These are phyloP conservation scores for Paecilomyces variotii DNA, from an alignment of 2,329 filamentous ascomycete genomes.

Conservation along the genomic window DNA sequence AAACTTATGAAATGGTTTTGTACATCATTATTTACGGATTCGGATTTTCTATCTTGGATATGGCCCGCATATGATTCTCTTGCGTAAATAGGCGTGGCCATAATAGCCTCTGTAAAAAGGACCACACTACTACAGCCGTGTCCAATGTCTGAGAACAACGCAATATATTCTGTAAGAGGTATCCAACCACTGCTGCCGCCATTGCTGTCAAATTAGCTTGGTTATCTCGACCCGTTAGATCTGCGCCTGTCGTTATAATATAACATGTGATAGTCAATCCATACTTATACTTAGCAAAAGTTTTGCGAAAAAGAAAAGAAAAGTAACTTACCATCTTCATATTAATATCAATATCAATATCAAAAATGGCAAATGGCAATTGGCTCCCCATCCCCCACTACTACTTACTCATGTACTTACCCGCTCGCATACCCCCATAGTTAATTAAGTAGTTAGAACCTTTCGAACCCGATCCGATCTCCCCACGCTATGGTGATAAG, in stretches of 20 bases:
- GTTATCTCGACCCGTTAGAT: constrained; percentile 40
- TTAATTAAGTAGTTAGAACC: constrained; percentile 5
- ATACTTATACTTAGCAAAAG: too few relatives aligned
- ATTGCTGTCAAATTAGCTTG: constrained; percentile 41
- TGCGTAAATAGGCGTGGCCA: background rate
- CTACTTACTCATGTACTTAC: constrained; percentile 37
- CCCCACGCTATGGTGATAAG: background rate
- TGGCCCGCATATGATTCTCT: background rate
- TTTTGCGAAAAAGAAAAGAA: too few relatives aligned
- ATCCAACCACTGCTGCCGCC: constrained; percentile 36
- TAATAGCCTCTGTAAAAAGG: background rate
- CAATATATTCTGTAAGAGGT: constrained; percentile 33
- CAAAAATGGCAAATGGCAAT: constrained; percentile 33
- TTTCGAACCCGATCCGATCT: constrained; percentile 16
- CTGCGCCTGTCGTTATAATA: constrained; percentile 41
- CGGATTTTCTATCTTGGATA: background rate
- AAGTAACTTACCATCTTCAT: constrained; percentile 41
- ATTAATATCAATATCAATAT: constrained; percentile 36
- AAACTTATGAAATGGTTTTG: background rate
- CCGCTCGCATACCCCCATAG: constrained; percentile 30
- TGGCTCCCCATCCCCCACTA: constrained; percentile 22
- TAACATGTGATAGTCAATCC: constrained; percentile 7
- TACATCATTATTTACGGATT: background rate
- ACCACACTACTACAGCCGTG: background rate
- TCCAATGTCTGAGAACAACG: constrained; percentile 12